Base-by-base conservation (phyloP, 2,329 filamentous ascomycete genomes). In the Bimuria novae-zelandiae region DNA sequence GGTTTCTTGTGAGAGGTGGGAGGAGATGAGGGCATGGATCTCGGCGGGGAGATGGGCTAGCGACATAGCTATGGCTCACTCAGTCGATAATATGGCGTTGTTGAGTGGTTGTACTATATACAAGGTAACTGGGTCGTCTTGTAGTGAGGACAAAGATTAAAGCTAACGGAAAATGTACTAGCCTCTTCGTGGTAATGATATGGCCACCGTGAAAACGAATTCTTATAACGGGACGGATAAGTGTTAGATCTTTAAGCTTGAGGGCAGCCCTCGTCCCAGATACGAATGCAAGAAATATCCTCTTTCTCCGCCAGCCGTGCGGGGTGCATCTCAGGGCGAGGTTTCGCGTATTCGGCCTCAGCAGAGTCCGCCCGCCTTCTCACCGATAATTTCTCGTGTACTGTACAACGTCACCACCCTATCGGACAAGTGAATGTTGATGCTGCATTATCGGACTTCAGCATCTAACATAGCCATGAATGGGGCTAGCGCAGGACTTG, bases 11-110 rank as follows among this genome's bases (percentile, higher is more conserved):
- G 43, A 30, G 12, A 46, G 12, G 21, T 46, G 22, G 3, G 43
- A 46, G 6, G 30, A 46, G 19, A 46, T 46, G 12, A 46, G 25
- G 12, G 21, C 19, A 21, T 46, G 43, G n/a, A 46, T 46, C n/a
- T 46, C 43, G 21, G 19, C 43, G 11, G 43, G 43, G 7, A 46
- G 43, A 14, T 46, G 43, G 12, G 43, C 19, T 10, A 19, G 11
- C 23, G 43, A 14, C 43, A 46, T 46, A 2, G 2, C 25, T 10
- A 14, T 14, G 5, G 7, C 27, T 3, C 11, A n/a, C 5, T 21
- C n/a, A 8, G 16, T n/a, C 23, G 5, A 17, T n/a, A 22, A 30
- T 6, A 8, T 29, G 16, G 16, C 23, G 22, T 33, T 33, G n/a
- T n/a, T n/a, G n/a, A n/a, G n/a, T n/a, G n/a, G n/a, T n/a, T n/a